Conservation (phyloP, 805 yeast species). For the Saccharomycopsis babjevae region DNA sequence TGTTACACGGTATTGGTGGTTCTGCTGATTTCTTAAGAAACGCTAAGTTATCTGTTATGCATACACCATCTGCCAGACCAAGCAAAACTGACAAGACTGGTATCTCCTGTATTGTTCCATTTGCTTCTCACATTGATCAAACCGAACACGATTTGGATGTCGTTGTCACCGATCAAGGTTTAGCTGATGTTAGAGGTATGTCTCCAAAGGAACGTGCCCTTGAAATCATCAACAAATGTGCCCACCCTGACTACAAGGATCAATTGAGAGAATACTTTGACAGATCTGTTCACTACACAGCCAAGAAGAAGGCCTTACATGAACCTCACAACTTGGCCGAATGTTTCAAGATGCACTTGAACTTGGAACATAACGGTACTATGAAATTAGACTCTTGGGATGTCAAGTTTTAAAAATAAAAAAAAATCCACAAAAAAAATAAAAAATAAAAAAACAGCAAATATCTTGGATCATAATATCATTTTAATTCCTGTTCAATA, state of each 20-base stretch:
- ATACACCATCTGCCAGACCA: conserved; percentile 94
- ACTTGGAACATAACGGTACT: conserved; percentile 87
- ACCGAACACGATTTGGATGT: conserved; percentile 96
- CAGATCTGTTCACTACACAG: conserved; percentile 67
- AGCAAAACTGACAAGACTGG: conserved; percentile 91
- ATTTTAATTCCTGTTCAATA: too few relatives aligned
- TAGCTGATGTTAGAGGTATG: conserved; percentile 93
- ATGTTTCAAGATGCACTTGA: conserved; percentile 90
- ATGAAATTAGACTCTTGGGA: conserved; percentile 89
- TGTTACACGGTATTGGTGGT: conserved; percentile 97
- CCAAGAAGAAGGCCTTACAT: conserved; percentile 71
- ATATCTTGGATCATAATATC: background rate
- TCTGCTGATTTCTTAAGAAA: conserved; percentile 95
- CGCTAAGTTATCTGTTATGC: conserved; percentile 95
- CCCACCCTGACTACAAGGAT: conserved; percentile 90
- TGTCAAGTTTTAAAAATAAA: conserved; percentile 6
- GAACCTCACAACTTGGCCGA: conserved; percentile 89
- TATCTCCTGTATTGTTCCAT: conserved; percentile 91
- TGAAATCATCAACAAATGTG: conserved; percentile 75
- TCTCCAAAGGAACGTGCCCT: conserved; percentile 91
- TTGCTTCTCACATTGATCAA: conserved; percentile 92
- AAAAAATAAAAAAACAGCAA: background rate
- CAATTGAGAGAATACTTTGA: conserved; percentile 79
- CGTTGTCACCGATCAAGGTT: conserved; percentile 90
- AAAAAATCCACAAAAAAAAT: conserved; percentile 6